These are phyloP conservation scores for Penstemon barbatus DNA, from an alignment of 257 asterid genomes.

Conservation along the genomic window DNA sequence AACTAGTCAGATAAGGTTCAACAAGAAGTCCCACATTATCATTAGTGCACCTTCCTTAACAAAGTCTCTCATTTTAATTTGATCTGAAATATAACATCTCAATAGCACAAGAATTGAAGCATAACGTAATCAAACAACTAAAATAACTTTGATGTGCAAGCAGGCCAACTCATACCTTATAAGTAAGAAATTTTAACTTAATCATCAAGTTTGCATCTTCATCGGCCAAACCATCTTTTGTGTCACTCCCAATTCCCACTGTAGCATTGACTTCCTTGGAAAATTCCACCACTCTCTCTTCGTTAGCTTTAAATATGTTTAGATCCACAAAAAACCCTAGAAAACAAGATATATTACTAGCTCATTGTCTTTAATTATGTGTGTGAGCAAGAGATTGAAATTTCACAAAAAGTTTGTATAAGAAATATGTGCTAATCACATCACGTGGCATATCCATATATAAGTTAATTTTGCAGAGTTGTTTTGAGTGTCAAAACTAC, in stretches of 20 bases:
- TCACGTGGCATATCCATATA: too few relatives aligned
- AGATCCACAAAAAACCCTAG: conserved; percentile 92
- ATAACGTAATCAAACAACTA: too few relatives aligned
- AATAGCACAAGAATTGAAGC: too few relatives aligned
- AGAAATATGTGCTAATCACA: too few relatives aligned
- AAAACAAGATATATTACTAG: conserved; percentile 29
- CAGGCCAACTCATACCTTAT: conserved; percentile 53
- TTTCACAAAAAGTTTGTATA: not conserved
- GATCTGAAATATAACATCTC: too few relatives aligned
- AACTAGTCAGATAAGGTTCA: too few relatives aligned
- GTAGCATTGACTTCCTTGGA: conserved; percentile 34
- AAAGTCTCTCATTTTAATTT: too few relatives aligned
- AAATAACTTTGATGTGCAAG: too few relatives aligned
- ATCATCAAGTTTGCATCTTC: conserved; percentile 99
- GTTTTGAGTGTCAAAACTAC: too few relatives aligned
- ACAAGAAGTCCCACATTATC: too few relatives aligned
- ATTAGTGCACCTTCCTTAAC: too few relatives aligned
- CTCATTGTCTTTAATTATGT: conserved; percentile 19
- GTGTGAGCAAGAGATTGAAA: conserved; percentile 13
- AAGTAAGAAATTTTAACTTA: conserved; percentile 92
- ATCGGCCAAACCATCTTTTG: conserved; percentile 69
- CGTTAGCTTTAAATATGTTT: conserved; percentile 70
- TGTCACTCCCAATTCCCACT: conserved; percentile 33
- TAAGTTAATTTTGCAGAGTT: too few relatives aligned
- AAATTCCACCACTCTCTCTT: conserved; percentile 50